These are phyloP conservation scores for Rhizophora apiculata DNA, from an alignment of 345 rosid species.

Conservation along the genomic window DNA sequence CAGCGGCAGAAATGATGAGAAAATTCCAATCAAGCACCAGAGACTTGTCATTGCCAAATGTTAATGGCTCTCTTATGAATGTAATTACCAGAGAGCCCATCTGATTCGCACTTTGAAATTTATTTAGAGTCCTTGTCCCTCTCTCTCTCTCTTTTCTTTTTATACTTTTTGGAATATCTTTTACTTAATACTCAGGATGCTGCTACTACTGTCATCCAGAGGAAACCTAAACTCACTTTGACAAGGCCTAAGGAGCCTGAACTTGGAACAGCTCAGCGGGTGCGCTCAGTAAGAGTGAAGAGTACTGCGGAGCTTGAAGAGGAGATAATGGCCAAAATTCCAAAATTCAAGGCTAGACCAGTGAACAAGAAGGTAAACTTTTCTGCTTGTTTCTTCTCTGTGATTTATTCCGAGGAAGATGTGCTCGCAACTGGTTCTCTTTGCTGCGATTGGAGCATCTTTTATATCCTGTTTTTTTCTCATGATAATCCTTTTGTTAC, in stretches of 20 bases:
- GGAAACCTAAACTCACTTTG: slow-evolving; percentile 63
- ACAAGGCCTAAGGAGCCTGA: slow-evolving; percentile 97
- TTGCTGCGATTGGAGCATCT: neutral
- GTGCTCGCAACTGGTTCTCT: neutral
- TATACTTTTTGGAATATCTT: slow-evolving; percentile 5
- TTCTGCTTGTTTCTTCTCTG: neutral
- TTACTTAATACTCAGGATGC: slow-evolving; percentile 19
- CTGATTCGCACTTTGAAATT: neutral
- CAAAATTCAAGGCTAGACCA: slow-evolving; percentile 97
- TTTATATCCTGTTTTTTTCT: neutral
- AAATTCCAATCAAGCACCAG: slow-evolving; percentile 86
- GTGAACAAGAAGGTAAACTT: slow-evolving; percentile 77
- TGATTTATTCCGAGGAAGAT: neutral
- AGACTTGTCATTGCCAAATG: slow-evolving; percentile 57
- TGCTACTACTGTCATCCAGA: slow-evolving; percentile 35
- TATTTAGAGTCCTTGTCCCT: neutral
- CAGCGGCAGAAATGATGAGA: slow-evolving; percentile 80
- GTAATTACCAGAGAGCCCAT: slow-evolving; percentile 27
- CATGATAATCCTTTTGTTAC: neutral
- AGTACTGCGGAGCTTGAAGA: slow-evolving; percentile 95
- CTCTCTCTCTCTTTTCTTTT: neutral
- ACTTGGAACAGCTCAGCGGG: slow-evolving; percentile 81
- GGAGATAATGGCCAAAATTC: slow-evolving; percentile 96
- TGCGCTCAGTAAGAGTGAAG: slow-evolving; percentile 69
- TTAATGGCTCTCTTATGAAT: slow-evolving; percentile 34